These are phyloP conservation scores for Bretziella fagacearum DNA, from an alignment of 2,329 filamentous ascomycete genomes.

Conservation along the genomic window DNA sequence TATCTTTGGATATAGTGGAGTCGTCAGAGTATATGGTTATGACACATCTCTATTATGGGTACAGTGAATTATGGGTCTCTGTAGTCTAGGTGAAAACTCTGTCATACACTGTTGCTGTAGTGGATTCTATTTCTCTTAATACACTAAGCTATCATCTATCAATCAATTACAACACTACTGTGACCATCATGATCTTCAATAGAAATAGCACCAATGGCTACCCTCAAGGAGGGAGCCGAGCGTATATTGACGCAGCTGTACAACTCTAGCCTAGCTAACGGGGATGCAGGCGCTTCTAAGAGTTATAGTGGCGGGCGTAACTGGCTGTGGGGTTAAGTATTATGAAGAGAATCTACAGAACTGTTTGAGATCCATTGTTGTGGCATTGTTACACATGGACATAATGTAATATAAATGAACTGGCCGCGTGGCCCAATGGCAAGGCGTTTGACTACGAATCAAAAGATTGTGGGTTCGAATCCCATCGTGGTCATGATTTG, in stretches of 20 bases:
- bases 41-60: too few relatives aligned
- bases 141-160: too few relatives aligned
- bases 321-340: background rate
- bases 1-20: background rate
- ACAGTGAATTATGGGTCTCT: too few relatives aligned
- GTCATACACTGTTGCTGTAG: too few relatives aligned
- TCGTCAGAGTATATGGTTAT: too few relatives aligned
- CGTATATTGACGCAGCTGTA: background rate
- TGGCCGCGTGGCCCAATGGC: background rate
- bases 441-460: background rate
- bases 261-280: background rate
- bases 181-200: too few relatives aligned
- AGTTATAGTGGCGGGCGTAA: background rate
- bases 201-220: too few relatives aligned
- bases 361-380: too few relatives aligned
- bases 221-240: background rate
- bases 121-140: too few relatives aligned
- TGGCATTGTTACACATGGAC: background rate
- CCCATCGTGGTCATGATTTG: background rate
- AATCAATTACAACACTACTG: too few relatives aligned
- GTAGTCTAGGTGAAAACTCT: too few relatives aligned
- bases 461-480: slow-evolving; percentile 1
- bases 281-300: background rate
- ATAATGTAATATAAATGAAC: background rate
- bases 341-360: background rate